Conservation (phyloP, 2,329 filamentous ascomycete genomes). For the Metarhizium sp. region DNA sequence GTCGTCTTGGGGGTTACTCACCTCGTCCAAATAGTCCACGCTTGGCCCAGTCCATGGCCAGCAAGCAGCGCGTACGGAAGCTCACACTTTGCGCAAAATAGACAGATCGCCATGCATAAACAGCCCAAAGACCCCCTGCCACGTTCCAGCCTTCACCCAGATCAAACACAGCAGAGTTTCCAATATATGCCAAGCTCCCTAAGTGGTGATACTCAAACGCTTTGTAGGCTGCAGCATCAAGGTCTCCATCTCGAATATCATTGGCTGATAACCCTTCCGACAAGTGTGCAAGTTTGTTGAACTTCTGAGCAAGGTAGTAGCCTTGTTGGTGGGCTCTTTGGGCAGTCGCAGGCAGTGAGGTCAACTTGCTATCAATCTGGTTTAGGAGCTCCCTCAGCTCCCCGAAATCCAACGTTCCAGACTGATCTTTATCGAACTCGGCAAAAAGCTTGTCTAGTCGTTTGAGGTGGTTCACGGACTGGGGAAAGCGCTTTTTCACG, state of each 20-base stretch:
- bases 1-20: slow-evolving; percentile 36
- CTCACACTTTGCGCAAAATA: slow-evolving; percentile 98
- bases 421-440: slow-evolving; percentile 87
- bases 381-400: slow-evolving; percentile 81
- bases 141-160: slow-evolving; percentile 67
- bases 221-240: slow-evolving; percentile 87
- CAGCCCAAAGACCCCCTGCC: slow-evolving; percentile 77
- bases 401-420: slow-evolving; percentile 85
- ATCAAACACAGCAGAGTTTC: slow-evolving; percentile 94
- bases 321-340: slow-evolving; percentile 96
- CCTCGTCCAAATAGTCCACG: slow-evolving; percentile 89
- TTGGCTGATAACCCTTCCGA: slow-evolving; percentile 69
- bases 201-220: slow-evolving; percentile 92
- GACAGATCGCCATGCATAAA: slow-evolving; percentile 91
- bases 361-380: slow-evolving; percentile 92
- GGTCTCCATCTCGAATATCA: slow-evolving; percentile 75
- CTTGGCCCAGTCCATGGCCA: slow-evolving; percentile 99
- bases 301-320: slow-evolving; percentile 82
- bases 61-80: slow-evolving; percentile 72
- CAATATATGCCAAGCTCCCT: slow-evolving; percentile 87
- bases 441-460: slow-evolving; percentile 86
- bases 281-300: slow-evolving; percentile 80
- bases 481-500: slow-evolving; percentile 83
- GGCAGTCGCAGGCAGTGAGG: slow-evolving; percentile 86
- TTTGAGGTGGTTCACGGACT: slow-evolving; percentile 77